phyloP scores from a whole-genome alignment of 768 basidiomycete genomes.

The Trametes villosa region DNA sequence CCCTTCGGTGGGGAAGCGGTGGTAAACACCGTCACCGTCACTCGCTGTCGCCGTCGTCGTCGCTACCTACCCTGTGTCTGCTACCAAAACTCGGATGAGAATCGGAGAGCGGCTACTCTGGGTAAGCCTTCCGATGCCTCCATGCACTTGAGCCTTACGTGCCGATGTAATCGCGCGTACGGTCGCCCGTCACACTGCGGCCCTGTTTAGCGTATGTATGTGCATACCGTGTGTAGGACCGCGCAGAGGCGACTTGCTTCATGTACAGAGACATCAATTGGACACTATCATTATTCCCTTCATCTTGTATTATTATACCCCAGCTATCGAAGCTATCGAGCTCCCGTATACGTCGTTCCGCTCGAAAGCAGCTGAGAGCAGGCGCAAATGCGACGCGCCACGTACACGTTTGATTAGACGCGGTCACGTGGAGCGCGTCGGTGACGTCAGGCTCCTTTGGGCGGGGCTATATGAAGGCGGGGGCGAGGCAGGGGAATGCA shows the following conservation, averaged over 20 bases:
- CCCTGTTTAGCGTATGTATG: not conserved
- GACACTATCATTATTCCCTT: constrained; percentile 22
- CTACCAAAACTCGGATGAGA: not conserved
- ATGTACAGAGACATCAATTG: constrained; percentile 9
- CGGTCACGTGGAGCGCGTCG: constrained; percentile 24
- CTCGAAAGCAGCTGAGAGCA: not conserved
- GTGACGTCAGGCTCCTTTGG: constrained; percentile 15
- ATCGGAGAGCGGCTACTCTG: not conserved
- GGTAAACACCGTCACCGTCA: not conserved
- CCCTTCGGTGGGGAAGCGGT: constrained; percentile 12
- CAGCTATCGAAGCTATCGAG: not conserved
- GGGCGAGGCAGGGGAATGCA: not conserved
- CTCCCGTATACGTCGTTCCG: too few relatives aligned
- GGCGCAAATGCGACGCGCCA: not conserved
- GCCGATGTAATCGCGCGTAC: not conserved
- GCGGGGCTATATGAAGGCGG: constrained; percentile 14
- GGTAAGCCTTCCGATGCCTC: not conserved
- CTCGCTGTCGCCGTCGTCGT: not conserved
- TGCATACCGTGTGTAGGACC: not conserved
- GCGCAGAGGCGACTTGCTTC: constrained; percentile 4
- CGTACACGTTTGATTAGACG: constrained; percentile 1
- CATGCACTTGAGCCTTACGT: too few relatives aligned
- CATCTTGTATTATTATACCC: constrained; percentile 2
- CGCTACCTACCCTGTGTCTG: not conserved
- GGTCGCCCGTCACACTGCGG: not conserved